Conservation (phyloP, 73 alveolate species). For the Paramecium octaurelia region DNA sequence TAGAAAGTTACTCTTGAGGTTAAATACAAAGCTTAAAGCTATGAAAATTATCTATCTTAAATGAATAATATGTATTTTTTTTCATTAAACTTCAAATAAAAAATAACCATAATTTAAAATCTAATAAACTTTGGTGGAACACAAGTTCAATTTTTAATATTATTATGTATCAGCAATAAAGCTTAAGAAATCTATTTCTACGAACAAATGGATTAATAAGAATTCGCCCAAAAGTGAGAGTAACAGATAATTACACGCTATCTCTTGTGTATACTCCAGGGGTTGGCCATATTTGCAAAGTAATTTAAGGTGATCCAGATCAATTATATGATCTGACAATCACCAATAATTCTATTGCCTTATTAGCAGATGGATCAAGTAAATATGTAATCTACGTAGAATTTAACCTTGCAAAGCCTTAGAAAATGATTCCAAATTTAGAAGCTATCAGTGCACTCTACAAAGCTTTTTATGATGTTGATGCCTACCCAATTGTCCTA, state of each 20-base stretch:
- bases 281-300: constrained; percentile 85
- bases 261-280: constrained; percentile 90
- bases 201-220: constrained; percentile 8
- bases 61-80: no score
- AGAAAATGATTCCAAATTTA: constrained; percentile 68
- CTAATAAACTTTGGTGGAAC: not conserved
- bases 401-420: not conserved
- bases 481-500: constrained; percentile 74
- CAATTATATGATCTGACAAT: constrained; percentile 64
- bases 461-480: constrained; percentile 65
- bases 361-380: constrained; percentile 68
- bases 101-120: not conserved
- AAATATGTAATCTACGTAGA: not conserved
- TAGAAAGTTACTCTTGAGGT: no score
- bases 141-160: not conserved
- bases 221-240: constrained; percentile 28
- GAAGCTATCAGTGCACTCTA: constrained; percentile 67
- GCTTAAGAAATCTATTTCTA: not conserved
- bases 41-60: no score
- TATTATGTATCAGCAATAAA: not conserved
- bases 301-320: constrained; percentile 74
- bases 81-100: not conserved
- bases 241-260: constrained; percentile 52
- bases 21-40: not conserved
- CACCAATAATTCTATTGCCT: constrained; percentile 60